Evolutionary conservation across 2,329 filamentous ascomycete species (phyloP), one percentile per base, ranked within the genome.

Genomic region (Beauveria brongniartii): DNA sequence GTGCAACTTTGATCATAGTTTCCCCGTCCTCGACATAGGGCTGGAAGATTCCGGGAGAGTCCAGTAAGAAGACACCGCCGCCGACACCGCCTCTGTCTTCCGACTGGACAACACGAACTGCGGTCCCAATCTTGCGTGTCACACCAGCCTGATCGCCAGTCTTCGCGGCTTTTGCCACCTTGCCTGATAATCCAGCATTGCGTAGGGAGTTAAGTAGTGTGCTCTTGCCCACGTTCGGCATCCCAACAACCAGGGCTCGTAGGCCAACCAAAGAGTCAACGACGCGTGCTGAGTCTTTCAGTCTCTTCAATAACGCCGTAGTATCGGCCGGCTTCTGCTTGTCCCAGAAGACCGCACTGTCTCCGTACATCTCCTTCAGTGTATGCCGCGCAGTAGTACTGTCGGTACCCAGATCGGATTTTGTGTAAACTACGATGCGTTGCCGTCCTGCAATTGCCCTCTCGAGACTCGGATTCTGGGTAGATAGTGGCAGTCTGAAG

Each of bases 171-270:
- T 93, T 95, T 30, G 72, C 65, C 18, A 71, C 70, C 40, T 67
- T 68, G 22, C 80, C 80, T 54, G 70, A 69, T 1, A 70, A 82
- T 46, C 91, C 91, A 20, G 81, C 78, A 46, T 80, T 82, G 22
- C 94, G 87, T 54, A 97, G 81, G 18, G 87, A 84, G 73, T 99
- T 99, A 47, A 99, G 84, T n/a, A 99, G 80, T 1, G 92, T 92
- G 52, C 91, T 96, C 75, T 99, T 99, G 41, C 94, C 94, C 0
- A 96, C 91, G 71, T 99, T 99, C 41, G 94, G 94, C 92, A 99
- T 97, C 60, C 94, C 94, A 16, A 97, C 92, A 1, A 97, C 84
- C 72, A 99, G 83, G 61, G 92, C 84, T 54, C 92, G 85, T 66
- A 91, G 82, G n/a, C 92, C 92, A 8, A 90, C 87, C n/a, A 97